Conservation (phyloP, 164 flowering plant species). For the Nymphaea colorata region DNA sequence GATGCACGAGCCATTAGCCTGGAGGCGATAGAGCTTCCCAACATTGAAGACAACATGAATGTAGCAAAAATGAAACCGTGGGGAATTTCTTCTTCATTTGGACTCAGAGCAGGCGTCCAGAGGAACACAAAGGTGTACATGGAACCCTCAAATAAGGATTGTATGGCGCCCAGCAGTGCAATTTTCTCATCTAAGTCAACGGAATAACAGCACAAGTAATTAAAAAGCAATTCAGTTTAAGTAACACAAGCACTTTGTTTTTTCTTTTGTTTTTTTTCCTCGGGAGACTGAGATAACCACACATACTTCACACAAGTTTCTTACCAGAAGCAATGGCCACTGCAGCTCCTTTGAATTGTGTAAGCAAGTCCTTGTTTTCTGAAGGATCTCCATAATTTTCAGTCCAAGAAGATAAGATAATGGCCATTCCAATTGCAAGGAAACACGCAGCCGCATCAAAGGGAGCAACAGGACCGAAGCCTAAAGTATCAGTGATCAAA, state of each 20-base stretch:
- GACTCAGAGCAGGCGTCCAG: conserved; percentile 98
- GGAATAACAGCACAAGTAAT: background rate
- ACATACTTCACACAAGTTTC: conserved; percentile 1
- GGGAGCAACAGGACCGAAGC: conserved; percentile 91
- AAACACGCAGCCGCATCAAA: conserved; percentile 94
- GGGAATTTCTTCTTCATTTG: conserved; percentile 90
- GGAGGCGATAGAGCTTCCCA: conserved; percentile 94
- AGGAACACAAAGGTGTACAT: conserved; percentile 98
- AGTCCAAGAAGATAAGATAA: conserved; percentile 77
- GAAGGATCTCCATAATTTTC: conserved; percentile 94
- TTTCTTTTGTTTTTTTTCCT: too few species aligned
- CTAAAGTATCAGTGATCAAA: conserved; percentile 53
- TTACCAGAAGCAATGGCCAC: conserved; percentile 91
- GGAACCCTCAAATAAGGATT: conserved; percentile 97
- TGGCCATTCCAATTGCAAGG: conserved; percentile 86
- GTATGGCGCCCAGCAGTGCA: conserved; percentile 90
- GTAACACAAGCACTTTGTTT: too few species aligned
- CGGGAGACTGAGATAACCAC: background rate
- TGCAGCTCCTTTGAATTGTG: conserved; percentile 90
- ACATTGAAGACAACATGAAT: conserved; percentile 94
- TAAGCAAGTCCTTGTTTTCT: conserved; percentile 79
- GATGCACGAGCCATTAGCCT: conserved; percentile 62
- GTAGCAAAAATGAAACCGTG: conserved; percentile 97
- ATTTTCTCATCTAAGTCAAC: conserved; percentile 73
- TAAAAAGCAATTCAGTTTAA: background rate